Conservation (phyloP, 495 filamentous ascomycete species). For the Parachaetomium inaequale region DNA sequence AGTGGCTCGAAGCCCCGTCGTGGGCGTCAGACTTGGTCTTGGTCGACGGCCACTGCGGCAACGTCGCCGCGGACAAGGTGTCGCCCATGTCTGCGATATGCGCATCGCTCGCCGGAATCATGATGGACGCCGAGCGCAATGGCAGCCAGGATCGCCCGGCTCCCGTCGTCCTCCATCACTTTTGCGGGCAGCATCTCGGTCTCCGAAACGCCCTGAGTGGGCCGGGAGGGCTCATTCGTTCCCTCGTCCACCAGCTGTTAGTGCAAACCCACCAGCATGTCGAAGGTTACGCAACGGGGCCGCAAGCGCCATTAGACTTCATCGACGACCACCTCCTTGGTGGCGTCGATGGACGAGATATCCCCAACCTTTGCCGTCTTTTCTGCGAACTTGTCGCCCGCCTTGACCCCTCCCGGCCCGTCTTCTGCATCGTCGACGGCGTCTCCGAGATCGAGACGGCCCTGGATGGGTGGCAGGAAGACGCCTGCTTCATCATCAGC, state of each 20-base stretch:
- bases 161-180: slow-evolving; percentile 1
- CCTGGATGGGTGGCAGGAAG: not conserved
- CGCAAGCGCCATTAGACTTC: not conserved
- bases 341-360: not conserved
- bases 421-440: not conserved
- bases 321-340: not conserved
- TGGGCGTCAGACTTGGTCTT: slow-evolving; percentile 1
- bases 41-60: not conserved
- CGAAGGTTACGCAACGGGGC: not conserved
- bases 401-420: not conserved
- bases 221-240: not conserved
- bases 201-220: not conserved
- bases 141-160: not conserved
- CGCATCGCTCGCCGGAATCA: not conserved
- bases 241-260: not conserved
- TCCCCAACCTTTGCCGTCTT: not conserved
- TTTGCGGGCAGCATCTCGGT: not conserved
- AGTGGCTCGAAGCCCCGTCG: not conserved
- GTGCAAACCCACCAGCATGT: not conserved
- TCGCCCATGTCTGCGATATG: not conserved
- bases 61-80: not conserved
- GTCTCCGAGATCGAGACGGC: not conserved
- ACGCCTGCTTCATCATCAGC: not conserved
- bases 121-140: not conserved
- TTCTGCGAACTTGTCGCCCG: not conserved